Percentiles rank a stretch among this genome's conserved stretches.
phyloP scores from a whole-genome alignment of 257 asterid species.

The Verbascum thapsus region DNA sequence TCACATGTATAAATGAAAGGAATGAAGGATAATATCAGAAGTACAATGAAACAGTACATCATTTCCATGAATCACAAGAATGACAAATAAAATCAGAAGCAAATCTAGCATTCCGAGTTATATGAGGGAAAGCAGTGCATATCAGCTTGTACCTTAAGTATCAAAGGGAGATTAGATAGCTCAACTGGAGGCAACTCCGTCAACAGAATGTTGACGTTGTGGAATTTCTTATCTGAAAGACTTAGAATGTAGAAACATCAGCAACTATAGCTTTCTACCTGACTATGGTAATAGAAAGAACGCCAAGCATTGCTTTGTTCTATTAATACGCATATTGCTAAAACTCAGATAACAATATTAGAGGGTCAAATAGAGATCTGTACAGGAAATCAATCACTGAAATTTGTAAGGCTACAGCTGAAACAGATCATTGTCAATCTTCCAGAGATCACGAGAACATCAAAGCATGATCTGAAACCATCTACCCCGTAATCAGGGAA shows the following conservation, averaged over 20 bases:
- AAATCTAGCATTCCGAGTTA: conserved; percentile 1
- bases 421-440: neutral
- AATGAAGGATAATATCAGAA: conserved; percentile 13
- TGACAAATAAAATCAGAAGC: conserved; percentile 15
- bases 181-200: conserved; percentile 96
- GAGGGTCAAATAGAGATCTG: neutral
- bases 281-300: conserved; percentile 7
- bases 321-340: conserved; percentile 12
- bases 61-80: conserved; percentile 20
- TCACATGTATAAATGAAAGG: conserved; percentile 12
- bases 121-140: conserved; percentile 26
- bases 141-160: conserved; percentile 71
- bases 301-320: conserved; percentile 12
- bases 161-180: conserved; percentile 77
- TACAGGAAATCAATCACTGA: neutral
- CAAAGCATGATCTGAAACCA: neutral
- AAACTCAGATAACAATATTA: conserved; percentile 13
- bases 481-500: neutral
- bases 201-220: conserved; percentile 70
- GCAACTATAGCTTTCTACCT: conserved; percentile 8
- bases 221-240: conserved; percentile 72
- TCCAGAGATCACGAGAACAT: conserved; percentile 1
- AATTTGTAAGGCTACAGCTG: neutral
- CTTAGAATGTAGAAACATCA: conserved; percentile 26
- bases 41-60: conserved; percentile 11